These are phyloP conservation scores for Mucor plumbeus DNA, from an alignment of 371 early-diverging fungal genomes.

Conservation along the genomic window DNA sequence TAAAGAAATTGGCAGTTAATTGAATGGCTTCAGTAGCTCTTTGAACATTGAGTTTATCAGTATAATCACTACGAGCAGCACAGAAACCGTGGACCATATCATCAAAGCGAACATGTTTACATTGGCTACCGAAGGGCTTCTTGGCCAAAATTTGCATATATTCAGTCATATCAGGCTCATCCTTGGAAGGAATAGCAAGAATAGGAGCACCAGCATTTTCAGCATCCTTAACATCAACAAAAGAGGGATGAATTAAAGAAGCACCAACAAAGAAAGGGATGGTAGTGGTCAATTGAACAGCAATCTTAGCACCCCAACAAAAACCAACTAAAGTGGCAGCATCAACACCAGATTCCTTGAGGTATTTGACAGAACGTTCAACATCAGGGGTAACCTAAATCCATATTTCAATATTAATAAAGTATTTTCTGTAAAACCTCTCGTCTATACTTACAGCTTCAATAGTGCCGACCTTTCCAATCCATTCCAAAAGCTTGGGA, in stretches of 20 bases:
- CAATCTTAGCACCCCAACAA: constrained; percentile 73
- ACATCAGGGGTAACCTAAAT: constrained; percentile 40
- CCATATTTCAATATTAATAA: too few species aligned
- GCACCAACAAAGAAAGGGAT: constrained; percentile 52
- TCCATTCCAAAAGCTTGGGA: constrained; percentile 40
- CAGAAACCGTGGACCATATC: constrained; percentile 77
- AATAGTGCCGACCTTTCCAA: constrained; percentile 41
- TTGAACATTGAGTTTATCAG: constrained; percentile 50
- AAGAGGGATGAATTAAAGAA: constrained; percentile 68
- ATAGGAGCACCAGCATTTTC: constrained; percentile 61
- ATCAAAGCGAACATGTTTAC: constrained; percentile 64
- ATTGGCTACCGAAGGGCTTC: constrained; percentile 64
- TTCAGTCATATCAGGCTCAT: constrained; percentile 66
- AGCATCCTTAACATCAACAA: constrained; percentile 57
- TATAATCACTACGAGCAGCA: constrained; percentile 70
- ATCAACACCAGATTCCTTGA: constrained; percentile 47
- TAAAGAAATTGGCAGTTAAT: constrained; percentile 58
- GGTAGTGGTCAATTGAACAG: constrained; percentile 36
- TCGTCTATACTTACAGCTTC: constrained; percentile 23
- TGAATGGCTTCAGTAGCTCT: constrained; percentile 60
- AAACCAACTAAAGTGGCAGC: constrained; percentile 63
- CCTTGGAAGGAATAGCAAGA: constrained; percentile 63
- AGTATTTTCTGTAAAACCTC: not conserved
- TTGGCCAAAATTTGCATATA: constrained; percentile 51
- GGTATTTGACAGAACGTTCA: constrained; percentile 38